Percentiles rank a stretch among this genome's conserved stretches.
phyloP scores from a whole-genome alignment of 345 rosid genomes.

The Murraya paniculata region DNA sequence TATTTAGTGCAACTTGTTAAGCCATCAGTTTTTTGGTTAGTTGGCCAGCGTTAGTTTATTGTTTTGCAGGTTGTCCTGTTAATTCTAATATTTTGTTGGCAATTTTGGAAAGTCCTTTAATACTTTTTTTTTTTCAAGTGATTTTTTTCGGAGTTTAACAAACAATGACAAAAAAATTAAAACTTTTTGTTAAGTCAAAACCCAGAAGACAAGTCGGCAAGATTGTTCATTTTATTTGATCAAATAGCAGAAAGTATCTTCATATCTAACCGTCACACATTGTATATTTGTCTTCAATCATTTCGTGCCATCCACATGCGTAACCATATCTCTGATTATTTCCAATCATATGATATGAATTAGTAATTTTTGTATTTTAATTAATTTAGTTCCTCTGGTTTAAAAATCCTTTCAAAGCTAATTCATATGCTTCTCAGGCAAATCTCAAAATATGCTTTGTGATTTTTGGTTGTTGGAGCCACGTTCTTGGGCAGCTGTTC shows the following conservation, averaged over 20 bases:
- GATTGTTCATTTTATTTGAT: not conserved
- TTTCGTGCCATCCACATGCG: slow-evolving; percentile 29
- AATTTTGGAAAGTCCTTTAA: not conserved
- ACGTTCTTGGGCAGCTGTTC: slow-evolving; percentile 38
- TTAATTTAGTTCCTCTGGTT: not conserved
- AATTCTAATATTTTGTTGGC: not conserved
- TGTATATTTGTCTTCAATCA: not conserved
- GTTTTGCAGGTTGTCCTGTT: not conserved
- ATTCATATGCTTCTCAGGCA: slow-evolving; percentile 1
- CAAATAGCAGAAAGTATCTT: not conserved
- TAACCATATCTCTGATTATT: not conserved
- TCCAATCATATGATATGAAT: not conserved
- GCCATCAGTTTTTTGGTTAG: not conserved
- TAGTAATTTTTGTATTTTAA: not conserved
- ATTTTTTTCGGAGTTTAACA: not conserved
- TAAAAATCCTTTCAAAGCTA: not conserved
- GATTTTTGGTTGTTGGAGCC: slow-evolving; percentile 34
- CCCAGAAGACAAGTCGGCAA: not conserved
- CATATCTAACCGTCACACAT: slow-evolving; percentile 17
- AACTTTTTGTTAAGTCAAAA: not conserved
- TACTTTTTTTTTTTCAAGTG: not conserved
- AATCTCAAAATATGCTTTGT: not conserved
- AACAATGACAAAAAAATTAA: not conserved
- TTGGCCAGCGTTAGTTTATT: not conserved
- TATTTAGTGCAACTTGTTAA: not conserved